Evolutionary conservation across 2,329 filamentous ascomycete species (phyloP), one percentile per base, ranked within the genome.

Genomic region (Drechslera avenae): DNA sequence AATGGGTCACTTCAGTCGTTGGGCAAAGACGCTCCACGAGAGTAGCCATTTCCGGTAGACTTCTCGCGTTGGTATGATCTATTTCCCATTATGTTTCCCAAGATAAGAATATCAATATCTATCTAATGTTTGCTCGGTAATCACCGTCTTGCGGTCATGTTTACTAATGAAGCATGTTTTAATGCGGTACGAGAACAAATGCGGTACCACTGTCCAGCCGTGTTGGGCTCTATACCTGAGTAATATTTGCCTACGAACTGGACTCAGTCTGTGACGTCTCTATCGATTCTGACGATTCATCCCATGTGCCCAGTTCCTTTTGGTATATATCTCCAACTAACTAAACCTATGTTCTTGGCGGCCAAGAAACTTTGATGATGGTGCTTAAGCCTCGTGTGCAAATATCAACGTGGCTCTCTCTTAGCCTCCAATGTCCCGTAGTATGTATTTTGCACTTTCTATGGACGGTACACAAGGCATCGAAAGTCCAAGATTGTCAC

Each of bases 281-380:
- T 62, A 50, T 68, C 65, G 26, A 68, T 51, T 44, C 64, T 64
- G 31, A 68, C 62, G 26, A 64, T 68, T 28, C 63, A 62, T 36
- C 55, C 67, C 62, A 67, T 63, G 10, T 7, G 33, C 57, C 46
- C 10, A 13, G 35, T 6, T n/a, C 14, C n/a, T 17, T 16, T 39
- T 39, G 6, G 2, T n/a, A 13, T 14, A 14, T 14, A 6, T n/a
- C 21, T 10, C 14, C 9, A 32, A 9, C 12, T 33, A 34, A 7
- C 14, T 16, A 14, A 9, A 17, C 9, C 6, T 5, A 16, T 17
- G 2, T 14, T 7, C n/a, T 34, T 10, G n/a, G 17, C 4, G 10
- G 14, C 6, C 16, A 18, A 9, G 2, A 10, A 3, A 9, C 33
- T 17, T 9, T 18, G 8, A 2, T 9, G 16, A 10, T 35, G 21